Conservation (phyloP, 2,329 filamentous ascomycete genomes). For the Lecanicillium sp. region DNA sequence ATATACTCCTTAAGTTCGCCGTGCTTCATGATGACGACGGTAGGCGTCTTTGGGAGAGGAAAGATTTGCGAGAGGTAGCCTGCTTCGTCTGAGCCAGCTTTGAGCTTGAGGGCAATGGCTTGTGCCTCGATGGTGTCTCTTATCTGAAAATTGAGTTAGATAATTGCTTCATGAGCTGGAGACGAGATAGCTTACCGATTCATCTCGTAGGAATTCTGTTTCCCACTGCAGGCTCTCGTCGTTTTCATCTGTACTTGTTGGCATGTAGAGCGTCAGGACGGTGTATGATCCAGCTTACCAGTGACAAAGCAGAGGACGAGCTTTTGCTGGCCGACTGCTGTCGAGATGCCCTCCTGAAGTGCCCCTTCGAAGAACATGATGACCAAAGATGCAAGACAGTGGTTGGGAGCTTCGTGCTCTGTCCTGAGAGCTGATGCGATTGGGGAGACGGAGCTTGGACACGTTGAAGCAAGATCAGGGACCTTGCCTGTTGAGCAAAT, state of each 20-base stretch:
- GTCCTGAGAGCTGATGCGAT: too few relatives aligned
- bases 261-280: too few relatives aligned
- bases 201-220: constrained; percentile 52
- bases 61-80: constrained; percentile 76
- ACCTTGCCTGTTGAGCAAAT: too few relatives aligned
- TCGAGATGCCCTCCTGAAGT: constrained; percentile 70
- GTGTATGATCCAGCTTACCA: too few relatives aligned
- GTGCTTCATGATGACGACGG: constrained; percentile 71
- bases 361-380: constrained; percentile 75
- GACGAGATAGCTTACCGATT: constrained; percentile 42
- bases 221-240: constrained; percentile 68
- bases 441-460: too few relatives aligned
- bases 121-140: constrained; percentile 47
- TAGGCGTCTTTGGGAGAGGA: constrained; percentile 69
- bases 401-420: not conserved
- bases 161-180: constrained; percentile 1
- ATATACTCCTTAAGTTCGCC: constrained; percentile 73
- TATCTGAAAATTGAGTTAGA: constrained; percentile 33
- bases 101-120: constrained; percentile 62
- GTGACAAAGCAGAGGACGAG: constrained; percentile 79
- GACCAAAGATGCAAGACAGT: constrained; percentile 2
- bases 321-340: constrained; percentile 67
- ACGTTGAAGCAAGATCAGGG: too few relatives aligned
- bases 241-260: constrained; percentile 48
- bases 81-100: constrained; percentile 69